Base-by-base conservation (phyloP, 1,284 basidiomycete genomes). In the Trichosporon ovoides region DNA sequence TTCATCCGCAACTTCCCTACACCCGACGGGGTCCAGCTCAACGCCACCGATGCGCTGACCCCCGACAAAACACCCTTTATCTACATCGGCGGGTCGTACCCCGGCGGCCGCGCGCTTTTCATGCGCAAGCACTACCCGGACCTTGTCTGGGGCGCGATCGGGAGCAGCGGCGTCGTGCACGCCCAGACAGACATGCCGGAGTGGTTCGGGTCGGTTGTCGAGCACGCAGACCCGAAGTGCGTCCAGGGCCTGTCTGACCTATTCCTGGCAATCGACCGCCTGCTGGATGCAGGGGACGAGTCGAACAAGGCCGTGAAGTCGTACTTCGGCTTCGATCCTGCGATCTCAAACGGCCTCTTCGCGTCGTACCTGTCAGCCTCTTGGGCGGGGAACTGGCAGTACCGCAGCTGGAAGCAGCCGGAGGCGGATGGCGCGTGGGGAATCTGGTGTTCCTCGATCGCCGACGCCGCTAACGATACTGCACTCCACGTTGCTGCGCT, bases 21-120 rank as follows among this genome's bases (percentile, higher is more conserved):
- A 56, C 74, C 74, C 14, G 66, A 58, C 1, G 86, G 87, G 0
- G 82, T 93, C 31, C 78, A 84, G 4, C 84, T 87, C 59, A 82
- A 87, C 61, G 69, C 89, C 57, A 52, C 62, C 7, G 85, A 85
- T 3, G 83, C 84, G 83, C 3, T 72, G 49, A 52, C 80, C 24
- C 69, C 70, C 7, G 61, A 62, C 18, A 64, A 68, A 24, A 86
- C 87, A 1, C 89, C 90, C 1, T 94, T 93, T 88, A 89, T 97
- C 61, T 94, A 94, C 75, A 94, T 94, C 67, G 94, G 94, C 22
- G 91, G 78, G 7, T 74, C 68, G 19, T 75, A 98, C 70, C 91
- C 93, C 5, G 94, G 94, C 55, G 94, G 91, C 7, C 85, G 94
- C n/a, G 87, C 92, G 0, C 94, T 94, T 0, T 91, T 96, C 68